Evolutionary conservation across 495 filamentous ascomycete species (phyloP).

Genomic region (Penicillium simplicissimum): DNA sequence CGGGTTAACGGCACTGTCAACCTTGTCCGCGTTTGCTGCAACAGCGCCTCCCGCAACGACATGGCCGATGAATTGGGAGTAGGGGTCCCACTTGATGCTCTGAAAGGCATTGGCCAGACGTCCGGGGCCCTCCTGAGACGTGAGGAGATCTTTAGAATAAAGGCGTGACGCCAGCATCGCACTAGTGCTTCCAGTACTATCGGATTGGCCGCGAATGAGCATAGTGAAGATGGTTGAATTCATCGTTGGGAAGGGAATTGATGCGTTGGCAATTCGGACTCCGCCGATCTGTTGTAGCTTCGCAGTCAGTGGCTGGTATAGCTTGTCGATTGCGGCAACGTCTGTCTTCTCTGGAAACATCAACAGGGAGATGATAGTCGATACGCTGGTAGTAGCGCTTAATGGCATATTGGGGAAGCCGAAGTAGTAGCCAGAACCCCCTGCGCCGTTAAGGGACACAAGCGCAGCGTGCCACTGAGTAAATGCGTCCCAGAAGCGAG

Average conservation of each 20-base stretch:
- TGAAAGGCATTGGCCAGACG: slow-evolving; percentile 28
- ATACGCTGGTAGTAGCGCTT: slow-evolving; percentile 13
- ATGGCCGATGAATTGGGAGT: slow-evolving; percentile 21
- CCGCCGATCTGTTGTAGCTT: slow-evolving; percentile 20
- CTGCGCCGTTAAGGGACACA: slow-evolving; percentile 30
- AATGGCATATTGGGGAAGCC: slow-evolving; percentile 26
- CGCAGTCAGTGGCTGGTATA: slow-evolving; percentile 22
- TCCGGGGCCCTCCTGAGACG: slow-evolving; percentile 23
- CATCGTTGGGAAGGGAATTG: slow-evolving; percentile 22
- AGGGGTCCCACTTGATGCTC: slow-evolving; percentile 18
- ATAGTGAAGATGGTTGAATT: slow-evolving; percentile 19
- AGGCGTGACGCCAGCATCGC: slow-evolving; percentile 28
- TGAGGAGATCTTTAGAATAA: slow-evolving; percentile 33
- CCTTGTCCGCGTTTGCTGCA: slow-evolving; percentile 25
- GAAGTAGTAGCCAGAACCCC: slow-evolving; percentile 41
- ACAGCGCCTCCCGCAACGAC: slow-evolving; percentile 38
- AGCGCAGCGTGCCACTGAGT: slow-evolving; percentile 32
- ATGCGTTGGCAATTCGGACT: slow-evolving; percentile 17
- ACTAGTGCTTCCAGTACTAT: slow-evolving; percentile 23
- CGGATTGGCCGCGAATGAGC: slow-evolving; percentile 16
- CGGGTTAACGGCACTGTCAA: slow-evolving; percentile 39
- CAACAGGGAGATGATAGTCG: slow-evolving; percentile 15
- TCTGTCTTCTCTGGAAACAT: slow-evolving; percentile 34
- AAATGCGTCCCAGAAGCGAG: slow-evolving; percentile 36
- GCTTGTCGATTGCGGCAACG: slow-evolving; percentile 12